Conservation (phyloP, 225 moss, liverwort and hornwort genomes). For the Polytrichum formosum region DNA sequence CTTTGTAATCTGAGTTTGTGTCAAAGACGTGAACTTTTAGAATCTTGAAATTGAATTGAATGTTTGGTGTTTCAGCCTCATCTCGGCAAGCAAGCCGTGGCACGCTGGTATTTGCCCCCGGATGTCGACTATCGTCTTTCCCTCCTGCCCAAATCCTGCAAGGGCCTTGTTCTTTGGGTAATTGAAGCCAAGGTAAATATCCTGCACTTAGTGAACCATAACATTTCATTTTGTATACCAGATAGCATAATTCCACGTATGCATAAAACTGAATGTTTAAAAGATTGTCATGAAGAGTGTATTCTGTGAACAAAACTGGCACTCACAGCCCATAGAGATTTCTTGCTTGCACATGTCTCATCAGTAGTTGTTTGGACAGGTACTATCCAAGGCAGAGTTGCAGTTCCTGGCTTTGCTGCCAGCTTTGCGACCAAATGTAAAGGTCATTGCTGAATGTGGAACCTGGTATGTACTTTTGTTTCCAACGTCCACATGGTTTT, state of each 20-base stretch:
- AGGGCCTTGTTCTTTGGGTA: slow-evolving; percentile 85
- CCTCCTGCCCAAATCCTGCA: slow-evolving; percentile 52
- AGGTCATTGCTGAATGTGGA: slow-evolving; percentile 96
- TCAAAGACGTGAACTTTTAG: too few species aligned
- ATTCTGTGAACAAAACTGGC: too few species aligned
- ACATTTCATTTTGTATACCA: too few species aligned
- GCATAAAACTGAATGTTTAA: too few species aligned
- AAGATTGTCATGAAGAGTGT: too few species aligned
- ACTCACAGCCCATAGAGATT: too few species aligned
- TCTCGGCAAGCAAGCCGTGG: slow-evolving; percentile 83
- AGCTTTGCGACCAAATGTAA: slow-evolving; percentile 72
- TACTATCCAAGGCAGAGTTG: slow-evolving; percentile 85
- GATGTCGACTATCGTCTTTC: slow-evolving; percentile 84
- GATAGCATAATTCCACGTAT: too few species aligned
- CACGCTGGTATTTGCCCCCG: slow-evolving; percentile 71
- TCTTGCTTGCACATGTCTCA: neutral
- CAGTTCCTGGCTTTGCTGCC: slow-evolving; percentile 84
- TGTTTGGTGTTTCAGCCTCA: slow-evolving; percentile 56
- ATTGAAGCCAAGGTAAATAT: slow-evolving; percentile 74
- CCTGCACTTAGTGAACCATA: too few species aligned
- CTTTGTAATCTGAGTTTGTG: too few species aligned
- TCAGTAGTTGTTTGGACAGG: slow-evolving; percentile 34
- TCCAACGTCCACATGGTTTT: neutral
- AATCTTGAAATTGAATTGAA: too few species aligned
- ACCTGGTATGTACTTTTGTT: slow-evolving; percentile 49